Evolutionary conservation across 2,329 filamentous ascomycete species (phyloP), one percentile per base, ranked within the genome.

Genomic region (Paraconiothyrium brasiliense): DNA sequence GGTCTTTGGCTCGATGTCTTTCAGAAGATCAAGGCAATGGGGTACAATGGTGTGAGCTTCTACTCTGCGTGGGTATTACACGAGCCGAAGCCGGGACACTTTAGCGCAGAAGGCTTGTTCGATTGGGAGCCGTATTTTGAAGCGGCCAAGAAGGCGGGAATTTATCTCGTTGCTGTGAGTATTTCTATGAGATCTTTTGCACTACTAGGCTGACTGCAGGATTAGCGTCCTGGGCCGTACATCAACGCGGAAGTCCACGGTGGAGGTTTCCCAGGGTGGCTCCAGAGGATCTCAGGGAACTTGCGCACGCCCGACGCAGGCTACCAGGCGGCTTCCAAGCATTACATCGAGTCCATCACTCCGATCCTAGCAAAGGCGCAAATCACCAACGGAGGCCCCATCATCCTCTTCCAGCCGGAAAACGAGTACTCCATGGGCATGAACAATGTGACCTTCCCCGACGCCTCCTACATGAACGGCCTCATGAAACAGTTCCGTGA

Each of bases 221-320:
- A 22, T 24, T 11, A 70, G 69, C 68, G 70, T 43, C 88, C 89
- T 0, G 88, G 90, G 0, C 89, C 89, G 0, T 92, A 92, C 57
- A 92, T 93, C 79, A 92, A 93, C 70, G 91, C 91, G 1, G 91
- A 94, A 75, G 86, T 84, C 0, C 87, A 86, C 5, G 91, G 91
- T 0, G 92, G 92, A 51, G 92, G 92, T 0, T 93, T 91, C 64
- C 91, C 92, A 0, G 92, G 91, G 1, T 94, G 91, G 91, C 73
- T 93, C 20, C 87, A 90, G 72, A 83, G 90, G 9, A 80, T 89
- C 11, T 84, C 84, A 44, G 90, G 85, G 0, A 83, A 82, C 0
- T 78, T 92, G 37, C 84, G 91, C 57, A 91, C 90, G 0, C 81
- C 82, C 48, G 86, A 87, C 39, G 79, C 83, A 1, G 86, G 83